phyloP scores from a whole-genome alignment of 106 monocot species.

The Acorus gramineus region DNA sequence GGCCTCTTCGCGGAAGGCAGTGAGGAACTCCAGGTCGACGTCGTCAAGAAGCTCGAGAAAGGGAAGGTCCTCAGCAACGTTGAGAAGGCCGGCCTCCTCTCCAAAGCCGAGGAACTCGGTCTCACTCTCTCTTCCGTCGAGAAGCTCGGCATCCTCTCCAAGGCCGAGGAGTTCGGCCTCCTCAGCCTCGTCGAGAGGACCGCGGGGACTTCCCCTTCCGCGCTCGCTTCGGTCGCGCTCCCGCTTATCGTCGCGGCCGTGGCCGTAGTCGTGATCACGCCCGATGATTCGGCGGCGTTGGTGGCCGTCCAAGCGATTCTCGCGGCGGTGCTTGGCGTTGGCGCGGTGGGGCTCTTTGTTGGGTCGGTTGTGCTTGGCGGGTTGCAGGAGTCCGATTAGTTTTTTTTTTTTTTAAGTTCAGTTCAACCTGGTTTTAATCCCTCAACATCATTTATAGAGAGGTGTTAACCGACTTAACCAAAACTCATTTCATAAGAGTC shows the following conservation, averaged over 20 bases:
- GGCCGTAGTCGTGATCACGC: constrained; percentile 49
- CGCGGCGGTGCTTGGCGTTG: constrained; percentile 38
- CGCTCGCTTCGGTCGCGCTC: constrained; percentile 66
- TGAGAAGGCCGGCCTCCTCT: constrained; percentile 72
- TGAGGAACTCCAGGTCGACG: constrained; percentile 65
- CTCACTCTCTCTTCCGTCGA: constrained; percentile 73
- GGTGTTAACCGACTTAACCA: too few species aligned
- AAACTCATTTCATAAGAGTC: too few species aligned
- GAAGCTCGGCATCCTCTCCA: constrained; percentile 66
- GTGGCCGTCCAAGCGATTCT: constrained; percentile 40
- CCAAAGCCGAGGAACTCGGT: constrained; percentile 72
- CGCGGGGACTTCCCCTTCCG: constrained; percentile 51
- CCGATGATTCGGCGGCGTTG: constrained; percentile 65
- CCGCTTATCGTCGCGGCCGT: constrained; percentile 62
- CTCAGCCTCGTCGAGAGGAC: constrained; percentile 33
- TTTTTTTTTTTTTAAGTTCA: not conserved
- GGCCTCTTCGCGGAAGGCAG: constrained; percentile 68
- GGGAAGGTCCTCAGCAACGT: constrained; percentile 76
- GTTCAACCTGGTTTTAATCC: not conserved
- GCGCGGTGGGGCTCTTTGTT: constrained; percentile 45
- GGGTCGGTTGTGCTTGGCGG: constrained; percentile 70
- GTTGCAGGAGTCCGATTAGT: constrained; percentile 76
- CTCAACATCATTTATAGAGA: not conserved
- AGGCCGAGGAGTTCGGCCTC: constrained; percentile 76
- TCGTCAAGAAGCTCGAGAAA: constrained; percentile 78